A percentile compares a stretch with the other conserved stretches of the same genome.
Evolutionary conservation across 2,329 filamentous ascomycete species (phyloP).

Genomic region (Alternaria sp.): DNA sequence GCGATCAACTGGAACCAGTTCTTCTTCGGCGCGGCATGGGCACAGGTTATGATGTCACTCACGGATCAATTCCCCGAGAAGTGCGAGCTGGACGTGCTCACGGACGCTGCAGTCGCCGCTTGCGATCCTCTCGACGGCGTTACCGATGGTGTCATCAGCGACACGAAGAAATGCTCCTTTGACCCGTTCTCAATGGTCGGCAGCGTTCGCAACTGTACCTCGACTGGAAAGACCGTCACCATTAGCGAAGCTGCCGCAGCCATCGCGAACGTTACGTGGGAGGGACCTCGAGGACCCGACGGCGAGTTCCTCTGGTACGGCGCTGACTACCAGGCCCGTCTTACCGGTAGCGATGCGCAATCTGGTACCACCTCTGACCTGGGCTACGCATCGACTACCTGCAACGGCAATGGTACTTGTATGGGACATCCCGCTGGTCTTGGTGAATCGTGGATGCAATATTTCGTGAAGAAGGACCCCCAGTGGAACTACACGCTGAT

Average conservation of each 20-base stretch:
- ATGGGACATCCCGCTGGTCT: neutral
- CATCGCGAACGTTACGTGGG: slow-evolving; percentile 24
- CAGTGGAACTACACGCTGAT: neutral
- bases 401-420: slow-evolving; percentile 14
- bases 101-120: slow-evolving; percentile 16
- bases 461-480: slow-evolving; percentile 21
- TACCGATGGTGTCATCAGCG: slow-evolving; percentile 26
- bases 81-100: slow-evolving; percentile 35
- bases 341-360: slow-evolving; percentile 1
- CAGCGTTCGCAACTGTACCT: slow-evolving; percentile 16
- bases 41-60: slow-evolving; percentile 31
- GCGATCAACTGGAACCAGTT: slow-evolving; percentile 26
- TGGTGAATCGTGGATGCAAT: neutral
- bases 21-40: slow-evolving; percentile 15
- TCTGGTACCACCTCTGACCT: too few species aligned
- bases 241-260: slow-evolving; percentile 18
- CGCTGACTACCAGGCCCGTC: slow-evolving; percentile 9
- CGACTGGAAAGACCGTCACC: neutral
- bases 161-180: slow-evolving; percentile 32
- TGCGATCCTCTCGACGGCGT: slow-evolving; percentile 37
- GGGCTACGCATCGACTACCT: too few species aligned
- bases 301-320: slow-evolving; percentile 25
- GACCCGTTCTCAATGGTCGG: slow-evolving; percentile 22
- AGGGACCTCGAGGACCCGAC: slow-evolving; percentile 15
- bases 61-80: slow-evolving; percentile 8